phyloP scores from a whole-genome alignment of 2,329 filamentous ascomycete species.

The Leptographium flavum region DNA sequence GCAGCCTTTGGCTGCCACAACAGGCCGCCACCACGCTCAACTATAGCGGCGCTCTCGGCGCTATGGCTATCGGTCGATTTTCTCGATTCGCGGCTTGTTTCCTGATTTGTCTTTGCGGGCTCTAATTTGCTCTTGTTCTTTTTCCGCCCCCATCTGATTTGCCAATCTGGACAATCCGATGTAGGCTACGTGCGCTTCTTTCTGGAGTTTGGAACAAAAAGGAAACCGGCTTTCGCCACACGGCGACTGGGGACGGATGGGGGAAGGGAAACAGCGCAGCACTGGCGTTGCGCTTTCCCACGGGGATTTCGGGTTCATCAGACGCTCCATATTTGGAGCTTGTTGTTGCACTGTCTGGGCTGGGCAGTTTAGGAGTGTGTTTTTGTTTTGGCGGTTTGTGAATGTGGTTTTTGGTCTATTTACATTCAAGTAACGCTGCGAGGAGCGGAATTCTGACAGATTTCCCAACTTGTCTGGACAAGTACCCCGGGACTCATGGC shows the following conservation, averaged over 20 bases:
- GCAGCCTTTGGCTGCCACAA: neutral
- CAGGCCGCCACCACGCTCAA: neutral
- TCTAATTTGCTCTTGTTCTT: neutral
- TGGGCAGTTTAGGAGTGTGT: no score
- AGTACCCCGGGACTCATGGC: no score
- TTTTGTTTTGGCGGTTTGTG: neutral
- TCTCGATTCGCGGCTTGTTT: neutral
- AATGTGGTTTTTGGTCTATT: neutral
- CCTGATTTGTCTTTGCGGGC: neutral
- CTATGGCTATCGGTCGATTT: neutral
- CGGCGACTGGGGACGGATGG: constrained; percentile 6
- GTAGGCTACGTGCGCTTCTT: constrained; percentile 12
- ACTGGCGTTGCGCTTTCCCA: neutral
- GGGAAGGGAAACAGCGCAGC: neutral
- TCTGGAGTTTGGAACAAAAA: constrained; percentile 14
- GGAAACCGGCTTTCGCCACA: constrained; percentile 12
- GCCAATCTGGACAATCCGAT: constrained; percentile 13
- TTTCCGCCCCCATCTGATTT: neutral
- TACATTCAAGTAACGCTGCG: neutral
- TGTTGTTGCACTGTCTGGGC: neutral
- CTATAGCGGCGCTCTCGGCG: neutral
- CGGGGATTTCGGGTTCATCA: neutral
- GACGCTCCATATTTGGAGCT: neutral
- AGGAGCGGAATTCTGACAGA: neutral
- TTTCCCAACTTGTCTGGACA: no score